phyloP scores from a whole-genome alignment of 2,329 filamentous ascomycete genomes.

The Ilyonectria sp. region DNA sequence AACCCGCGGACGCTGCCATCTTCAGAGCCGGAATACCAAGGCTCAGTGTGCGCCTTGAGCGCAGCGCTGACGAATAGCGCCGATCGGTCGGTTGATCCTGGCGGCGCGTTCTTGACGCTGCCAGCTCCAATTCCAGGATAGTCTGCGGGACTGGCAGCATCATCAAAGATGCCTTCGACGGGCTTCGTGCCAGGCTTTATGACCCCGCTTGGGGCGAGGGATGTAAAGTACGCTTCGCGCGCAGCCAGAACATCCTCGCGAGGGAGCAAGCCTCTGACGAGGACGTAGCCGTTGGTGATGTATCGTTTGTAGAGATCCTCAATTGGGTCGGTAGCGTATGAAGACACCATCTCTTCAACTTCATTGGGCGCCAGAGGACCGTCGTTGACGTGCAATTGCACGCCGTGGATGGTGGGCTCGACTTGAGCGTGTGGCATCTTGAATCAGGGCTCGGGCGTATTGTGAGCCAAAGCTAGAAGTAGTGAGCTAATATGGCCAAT shows the following conservation, averaged over 20 bases:
- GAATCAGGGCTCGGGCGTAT: neutral
- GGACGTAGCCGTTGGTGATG: conserved; percentile 65
- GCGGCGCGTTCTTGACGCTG: conserved; percentile 60
- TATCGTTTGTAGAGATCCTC: conserved; percentile 60
- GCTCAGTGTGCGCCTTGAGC: conserved; percentile 66
- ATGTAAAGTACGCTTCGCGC: conserved; percentile 67
- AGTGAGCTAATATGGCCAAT: neutral
- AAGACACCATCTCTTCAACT: conserved; percentile 58
- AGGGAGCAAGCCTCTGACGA: conserved; percentile 68
- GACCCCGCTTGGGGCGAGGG: conserved; percentile 69
- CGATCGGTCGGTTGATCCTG: conserved; percentile 54
- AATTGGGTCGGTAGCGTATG: conserved; percentile 60
- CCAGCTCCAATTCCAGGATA: conserved; percentile 64
- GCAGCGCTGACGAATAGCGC: conserved; percentile 56
- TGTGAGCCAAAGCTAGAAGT: neutral
- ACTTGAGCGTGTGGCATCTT: conserved; percentile 29
- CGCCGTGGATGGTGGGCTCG: conserved; percentile 29
- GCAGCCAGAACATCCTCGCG: conserved; percentile 66
- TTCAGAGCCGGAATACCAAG: conserved; percentile 60
- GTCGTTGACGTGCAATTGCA: conserved; percentile 49
- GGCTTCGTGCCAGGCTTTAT: conserved; percentile 66
- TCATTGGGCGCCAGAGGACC: conserved; percentile 60
- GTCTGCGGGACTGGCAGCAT: conserved; percentile 26
- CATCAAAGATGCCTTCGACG: conserved; percentile 67
- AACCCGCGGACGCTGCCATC: conserved; percentile 51